Evolutionary conservation across 495 filamentous ascomycete genomes (phyloP).

Genomic region (Penicillium angulare): DNA sequence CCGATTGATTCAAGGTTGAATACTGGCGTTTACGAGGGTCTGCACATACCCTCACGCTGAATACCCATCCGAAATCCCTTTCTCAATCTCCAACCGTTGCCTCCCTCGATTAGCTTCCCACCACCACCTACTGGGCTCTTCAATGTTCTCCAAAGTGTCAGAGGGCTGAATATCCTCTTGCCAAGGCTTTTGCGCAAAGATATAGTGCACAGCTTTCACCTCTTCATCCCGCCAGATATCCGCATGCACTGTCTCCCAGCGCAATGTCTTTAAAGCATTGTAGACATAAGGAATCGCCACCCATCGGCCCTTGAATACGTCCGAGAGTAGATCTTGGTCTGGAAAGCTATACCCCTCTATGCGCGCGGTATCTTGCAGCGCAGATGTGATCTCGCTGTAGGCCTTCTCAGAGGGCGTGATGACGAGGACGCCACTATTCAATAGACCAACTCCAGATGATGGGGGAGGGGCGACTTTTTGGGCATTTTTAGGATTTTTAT

Average conservation of each 20-base stretch:
- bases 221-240: constrained; percentile 70
- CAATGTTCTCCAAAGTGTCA: neutral
- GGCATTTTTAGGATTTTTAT: constrained; percentile 50
- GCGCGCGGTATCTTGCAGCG: constrained; percentile 34
- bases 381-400: constrained; percentile 51
- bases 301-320: constrained; percentile 66
- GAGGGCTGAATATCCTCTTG: constrained; percentile 51
- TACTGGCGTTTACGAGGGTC: no score
- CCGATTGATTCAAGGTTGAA: no score
- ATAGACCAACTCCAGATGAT: constrained; percentile 53
- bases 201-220: constrained; percentile 78
- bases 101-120: constrained; percentile 56
- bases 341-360: constrained; percentile 61
- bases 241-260: constrained; percentile 63
- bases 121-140: constrained; percentile 52
- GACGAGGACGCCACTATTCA: constrained; percentile 73
- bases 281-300: constrained; percentile 72
- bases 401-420: constrained; percentile 58
- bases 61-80: neutral
- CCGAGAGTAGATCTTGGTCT: constrained; percentile 69
- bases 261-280: constrained; percentile 77
- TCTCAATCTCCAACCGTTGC: constrained; percentile 10
- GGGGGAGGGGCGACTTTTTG: constrained; percentile 52
- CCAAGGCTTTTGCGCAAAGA: constrained; percentile 77
- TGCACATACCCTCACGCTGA: no score